Evolutionary conservation across 352 stramenopile species (phyloP).

Genomic region (Elongisporangium undulatum): DNA sequence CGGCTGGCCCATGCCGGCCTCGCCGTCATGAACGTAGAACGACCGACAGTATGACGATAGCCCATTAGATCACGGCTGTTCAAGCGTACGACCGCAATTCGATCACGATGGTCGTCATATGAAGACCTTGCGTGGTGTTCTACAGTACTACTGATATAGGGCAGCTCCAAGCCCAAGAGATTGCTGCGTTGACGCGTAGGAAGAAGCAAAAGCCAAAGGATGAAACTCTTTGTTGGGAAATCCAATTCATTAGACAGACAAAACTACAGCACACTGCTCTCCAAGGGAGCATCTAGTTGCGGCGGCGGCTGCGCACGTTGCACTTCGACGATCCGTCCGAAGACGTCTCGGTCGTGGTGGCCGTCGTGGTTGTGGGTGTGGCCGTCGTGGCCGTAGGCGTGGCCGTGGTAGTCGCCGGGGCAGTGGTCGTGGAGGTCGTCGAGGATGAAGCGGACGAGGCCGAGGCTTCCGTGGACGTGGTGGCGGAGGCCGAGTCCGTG

Average conservation of each 20-base stretch:
- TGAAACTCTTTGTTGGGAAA: neutral
- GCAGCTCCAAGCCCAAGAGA: too few species aligned
- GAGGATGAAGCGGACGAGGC: slow-evolving; percentile 4
- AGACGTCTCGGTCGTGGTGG: neutral
- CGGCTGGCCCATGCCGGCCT: neutral
- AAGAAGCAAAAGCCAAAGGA: neutral
- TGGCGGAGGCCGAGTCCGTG: slow-evolving; percentile 1
- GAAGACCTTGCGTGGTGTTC: too few species aligned
- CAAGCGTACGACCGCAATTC: neutral
- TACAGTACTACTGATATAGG: too few species aligned
- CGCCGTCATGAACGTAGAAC: neutral
- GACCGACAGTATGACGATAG: neutral
- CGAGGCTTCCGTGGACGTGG: slow-evolving; percentile 8
- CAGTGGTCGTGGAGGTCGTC: slow-evolving; percentile 4
- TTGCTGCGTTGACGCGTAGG: neutral
- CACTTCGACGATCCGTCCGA: slow-evolving; percentile 3
- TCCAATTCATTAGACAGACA: neutral
- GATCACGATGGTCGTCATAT: too few species aligned
- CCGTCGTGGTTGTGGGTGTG: slow-evolving; percentile 6
- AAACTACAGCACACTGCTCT: neutral
- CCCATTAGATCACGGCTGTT: neutral
- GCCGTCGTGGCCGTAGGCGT: slow-evolving; percentile 8
- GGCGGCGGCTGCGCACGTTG: slow-evolving; percentile 19
- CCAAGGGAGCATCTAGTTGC: slow-evolving; percentile 11
- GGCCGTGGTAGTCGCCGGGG: slow-evolving; percentile 7